Conservation (phyloP, 352 stramenopile genomes). For the Phytopythium montanum region DNA sequence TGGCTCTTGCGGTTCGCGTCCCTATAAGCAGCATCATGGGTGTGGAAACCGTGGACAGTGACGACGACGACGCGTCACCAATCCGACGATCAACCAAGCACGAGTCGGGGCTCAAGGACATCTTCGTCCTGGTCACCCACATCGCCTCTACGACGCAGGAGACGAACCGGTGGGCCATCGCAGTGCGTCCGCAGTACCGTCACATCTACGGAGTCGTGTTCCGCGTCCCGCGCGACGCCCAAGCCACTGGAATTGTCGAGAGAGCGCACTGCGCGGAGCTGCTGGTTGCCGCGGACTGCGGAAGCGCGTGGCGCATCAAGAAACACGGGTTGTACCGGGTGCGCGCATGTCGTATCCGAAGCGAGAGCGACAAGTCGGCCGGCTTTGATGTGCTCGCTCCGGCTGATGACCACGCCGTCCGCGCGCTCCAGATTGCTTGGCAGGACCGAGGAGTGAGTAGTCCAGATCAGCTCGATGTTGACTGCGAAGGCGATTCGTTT, state of each 20-base stretch:
- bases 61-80: not conserved
- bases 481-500: not conserved
- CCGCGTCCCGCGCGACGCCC: slow-evolving; percentile 9
- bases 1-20: not conserved
- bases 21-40: not conserved
- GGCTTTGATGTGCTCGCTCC: slow-evolving; percentile 14
- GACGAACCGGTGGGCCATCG: not conserved
- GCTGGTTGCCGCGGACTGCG: slow-evolving; percentile 18
- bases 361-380: not conserved
- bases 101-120: not conserved
- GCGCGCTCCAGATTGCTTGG: slow-evolving; percentile 11
- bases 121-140: not conserved
- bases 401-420: slow-evolving; percentile 4
- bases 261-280: slow-evolving; percentile 21
- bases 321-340: slow-evolving; percentile 35
- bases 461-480: not conserved
- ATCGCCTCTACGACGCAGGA: not conserved
- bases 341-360: slow-evolving; percentile 9
- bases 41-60: not conserved
- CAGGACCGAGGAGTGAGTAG: not conserved
- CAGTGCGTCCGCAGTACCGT: slow-evolving; percentile 23
- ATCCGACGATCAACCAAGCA: not conserved
- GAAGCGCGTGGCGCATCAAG: slow-evolving; percentile 26
- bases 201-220: slow-evolving; percentile 32
- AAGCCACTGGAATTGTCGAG: slow-evolving; percentile 9